Conservation (phyloP, 1,139 yeast genomes). For the Saccharomyces hybrid region DNA sequence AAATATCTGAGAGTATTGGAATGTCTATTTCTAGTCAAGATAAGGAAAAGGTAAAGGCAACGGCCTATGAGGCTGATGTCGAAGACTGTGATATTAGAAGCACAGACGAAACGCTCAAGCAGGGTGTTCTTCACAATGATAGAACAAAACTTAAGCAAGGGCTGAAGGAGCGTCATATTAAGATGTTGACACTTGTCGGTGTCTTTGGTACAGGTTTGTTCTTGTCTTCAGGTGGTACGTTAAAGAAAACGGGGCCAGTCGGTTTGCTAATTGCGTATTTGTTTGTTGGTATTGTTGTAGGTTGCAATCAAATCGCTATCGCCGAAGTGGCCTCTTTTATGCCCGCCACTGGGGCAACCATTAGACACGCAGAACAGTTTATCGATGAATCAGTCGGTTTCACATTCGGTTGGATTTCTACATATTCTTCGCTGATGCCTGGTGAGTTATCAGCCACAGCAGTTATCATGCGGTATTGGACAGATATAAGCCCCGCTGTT, state of each 20-base stretch:
- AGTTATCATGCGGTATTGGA: slow-evolving; percentile 45
- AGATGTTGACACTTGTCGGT: slow-evolving; percentile 52
- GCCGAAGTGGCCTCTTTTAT: slow-evolving; percentile 57
- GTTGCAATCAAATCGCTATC: slow-evolving; percentile 39
- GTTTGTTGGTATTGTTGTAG: slow-evolving; percentile 37
- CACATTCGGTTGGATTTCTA: slow-evolving; percentile 64
- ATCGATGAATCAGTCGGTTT: slow-evolving; percentile 60
- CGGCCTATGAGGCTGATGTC: background rate
- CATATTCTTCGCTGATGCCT: slow-evolving; percentile 37
- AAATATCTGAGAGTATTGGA: background rate
- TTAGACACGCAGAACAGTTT: slow-evolving; percentile 36
- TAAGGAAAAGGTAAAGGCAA: background rate
- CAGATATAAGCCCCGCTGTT: slow-evolving; percentile 36
- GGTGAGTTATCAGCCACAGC: slow-evolving; percentile 71
- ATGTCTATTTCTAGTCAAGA: background rate
- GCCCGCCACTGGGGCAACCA: slow-evolving; percentile 33
- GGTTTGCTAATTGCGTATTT: slow-evolving; percentile 42
- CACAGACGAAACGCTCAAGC: background rate
- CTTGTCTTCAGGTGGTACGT: slow-evolving; percentile 44
- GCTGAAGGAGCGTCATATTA: slow-evolving; percentile 47
- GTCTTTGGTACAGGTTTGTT: slow-evolving; percentile 50
- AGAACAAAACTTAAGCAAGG: slow-evolving; percentile 34
- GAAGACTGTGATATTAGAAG: background rate
- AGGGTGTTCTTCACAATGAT: background rate
- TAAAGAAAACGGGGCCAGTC: slow-evolving; percentile 46